Percentiles rank a stretch among this genome's conserved stretches.
These are phyloP conservation scores for Cornus florida DNA, from an alignment of 148 eudicot species.

Conservation along the genomic window DNA sequence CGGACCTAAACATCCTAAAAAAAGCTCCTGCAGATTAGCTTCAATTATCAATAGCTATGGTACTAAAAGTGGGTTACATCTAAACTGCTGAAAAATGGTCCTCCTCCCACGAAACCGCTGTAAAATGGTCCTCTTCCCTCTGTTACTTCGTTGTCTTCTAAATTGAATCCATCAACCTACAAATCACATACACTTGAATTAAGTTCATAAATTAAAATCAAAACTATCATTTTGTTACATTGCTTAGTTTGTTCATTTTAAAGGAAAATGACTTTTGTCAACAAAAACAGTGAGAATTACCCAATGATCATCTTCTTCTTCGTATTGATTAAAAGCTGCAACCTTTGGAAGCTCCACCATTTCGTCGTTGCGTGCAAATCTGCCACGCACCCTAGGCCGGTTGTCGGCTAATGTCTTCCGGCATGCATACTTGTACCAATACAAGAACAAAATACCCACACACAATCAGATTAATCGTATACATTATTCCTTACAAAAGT, in stretches of 20 bases:
- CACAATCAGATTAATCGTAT: constrained; percentile 2
- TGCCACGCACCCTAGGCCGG: constrained; percentile 89
- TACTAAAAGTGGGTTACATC: constrained; percentile 49
- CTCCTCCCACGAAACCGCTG: constrained; percentile 39
- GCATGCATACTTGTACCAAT: constrained; percentile 71
- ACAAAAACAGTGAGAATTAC: constrained; percentile 23
- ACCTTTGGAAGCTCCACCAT: constrained; percentile 61
- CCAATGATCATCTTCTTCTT: constrained; percentile 75
- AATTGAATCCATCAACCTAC: constrained; percentile 59
- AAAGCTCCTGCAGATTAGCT: background rate
- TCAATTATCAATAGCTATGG: constrained; percentile 36
- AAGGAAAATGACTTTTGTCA: no score
- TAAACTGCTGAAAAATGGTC: constrained; percentile 40
- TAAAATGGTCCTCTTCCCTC: constrained; percentile 34
- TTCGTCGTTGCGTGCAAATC: constrained; percentile 93
- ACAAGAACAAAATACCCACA: background rate
- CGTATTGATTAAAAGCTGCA: constrained; percentile 44
- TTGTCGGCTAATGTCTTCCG: constrained; percentile 94
- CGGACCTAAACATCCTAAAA: background rate
- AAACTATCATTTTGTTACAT: background rate
- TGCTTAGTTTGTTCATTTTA: background rate
- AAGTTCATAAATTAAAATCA: background rate
- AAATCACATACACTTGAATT: background rate
- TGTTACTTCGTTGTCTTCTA: constrained; percentile 45
- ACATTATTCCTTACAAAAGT: no score